Base-by-base conservation (phyloP, 139 green algal species). In the Nannochloris sp. region DNA sequence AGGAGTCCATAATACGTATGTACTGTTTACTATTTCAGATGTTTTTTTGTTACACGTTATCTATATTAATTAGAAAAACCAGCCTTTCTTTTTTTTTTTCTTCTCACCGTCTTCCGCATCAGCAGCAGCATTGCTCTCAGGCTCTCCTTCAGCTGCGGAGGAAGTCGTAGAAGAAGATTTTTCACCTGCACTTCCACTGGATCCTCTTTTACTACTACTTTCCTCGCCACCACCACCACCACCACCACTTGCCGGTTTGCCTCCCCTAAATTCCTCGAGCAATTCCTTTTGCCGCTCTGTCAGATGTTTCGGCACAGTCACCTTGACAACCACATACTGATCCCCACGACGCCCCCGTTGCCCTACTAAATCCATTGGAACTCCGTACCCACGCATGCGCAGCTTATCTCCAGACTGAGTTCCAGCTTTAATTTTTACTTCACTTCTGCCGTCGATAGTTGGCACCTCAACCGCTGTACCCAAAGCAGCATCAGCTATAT, bases 371-470 rank as follows among this genome's bases (percentile, higher is more conserved):
- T 70, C 59, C 71, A 66, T 73, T 7, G 75, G 59, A 29, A 90
- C 66, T 45, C 85, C 85, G 47, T 83, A 77, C 8, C 76, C 82
- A 4, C 78, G 78, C 71, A 92, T 72, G 5, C 85, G 70, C 72
- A 90, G 63, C 32, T 67, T 75, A 69, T 89, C 81, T 15, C 76
- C 81, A 13, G 80, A 68, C 73, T 92, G 83, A 31, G 77, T 89
- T 10, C 75, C 67, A 10, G 72, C 47, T 55, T 72, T 70, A 7
- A 90, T 61, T 32, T 45, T 64, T 32, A 90, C 58, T 61, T 84
- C 67, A 4, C 67, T 59, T 2, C 42, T 39, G 30, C 83, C 83
- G 19, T 86, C 74, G 25, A 90, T 63, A 15, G 83, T 89, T 29
- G 78, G 76, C 33, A 90, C 79, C 66, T 74, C 76, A 9, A 88